Conservation (phyloP, 31 red algal genomes). For the Pterothamnion heteromorphum region DNA sequence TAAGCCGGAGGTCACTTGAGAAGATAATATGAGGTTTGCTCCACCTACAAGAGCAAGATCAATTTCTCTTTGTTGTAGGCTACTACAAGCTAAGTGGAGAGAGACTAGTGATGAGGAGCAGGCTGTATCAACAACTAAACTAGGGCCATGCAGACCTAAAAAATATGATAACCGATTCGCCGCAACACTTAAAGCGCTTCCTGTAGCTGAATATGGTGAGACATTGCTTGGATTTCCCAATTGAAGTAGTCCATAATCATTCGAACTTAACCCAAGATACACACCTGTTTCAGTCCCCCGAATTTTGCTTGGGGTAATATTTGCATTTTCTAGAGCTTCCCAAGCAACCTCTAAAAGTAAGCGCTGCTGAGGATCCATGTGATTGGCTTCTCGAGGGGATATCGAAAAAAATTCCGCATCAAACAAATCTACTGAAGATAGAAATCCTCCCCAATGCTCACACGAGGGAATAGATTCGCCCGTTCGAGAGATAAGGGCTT, state of each 20-base stretch:
- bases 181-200: neutral
- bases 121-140: neutral
- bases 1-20: neutral
- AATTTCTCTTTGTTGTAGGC: neutral
- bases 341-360: slow-evolving; percentile 20
- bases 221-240: too few relatives aligned
- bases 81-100: neutral
- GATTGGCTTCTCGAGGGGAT: slow-evolving; percentile 11
- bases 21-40: neutral
- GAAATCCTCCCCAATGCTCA: neutral
- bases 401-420: slow-evolving; percentile 36
- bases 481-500: neutral
- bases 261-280: neutral
- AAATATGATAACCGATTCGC: slow-evolving; percentile 8
- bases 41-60: slow-evolving; percentile 31
- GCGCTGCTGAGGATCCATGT: slow-evolving; percentile 34
- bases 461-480: neutral
- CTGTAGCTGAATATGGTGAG: neutral
- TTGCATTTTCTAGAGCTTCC: slow-evolving; percentile 34
- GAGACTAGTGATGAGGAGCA: slow-evolving; percentile 31
- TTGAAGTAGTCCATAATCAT: neutral
- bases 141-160: slow-evolving; percentile 23
- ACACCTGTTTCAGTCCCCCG: neutral
- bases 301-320: neutral
- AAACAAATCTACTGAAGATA: slow-evolving; percentile 24